phyloP scores from a whole-genome alignment of 1,139 yeast genomes.

The Diutina rugosa region DNA sequence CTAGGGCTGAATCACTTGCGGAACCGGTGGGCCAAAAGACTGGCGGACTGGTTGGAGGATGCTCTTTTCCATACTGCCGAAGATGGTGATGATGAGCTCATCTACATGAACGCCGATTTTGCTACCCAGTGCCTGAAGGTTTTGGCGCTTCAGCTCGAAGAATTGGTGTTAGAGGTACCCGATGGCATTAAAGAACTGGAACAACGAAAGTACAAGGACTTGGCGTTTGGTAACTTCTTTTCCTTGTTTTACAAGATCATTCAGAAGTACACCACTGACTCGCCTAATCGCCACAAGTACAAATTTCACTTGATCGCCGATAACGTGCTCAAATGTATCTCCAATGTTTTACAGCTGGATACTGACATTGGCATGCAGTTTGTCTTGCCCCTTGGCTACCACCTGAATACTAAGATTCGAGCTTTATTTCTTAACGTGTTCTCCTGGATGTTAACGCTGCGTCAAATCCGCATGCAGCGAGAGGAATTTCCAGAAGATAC shows the following conservation, averaged over 20 bases:
- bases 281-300: slow-evolving; percentile 22
- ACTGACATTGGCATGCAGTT: slow-evolving; percentile 67
- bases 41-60: slow-evolving; percentile 58
- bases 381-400: slow-evolving; percentile 71
- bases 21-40: slow-evolving; percentile 45
- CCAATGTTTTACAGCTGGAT: slow-evolving; percentile 59
- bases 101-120: slow-evolving; percentile 47
- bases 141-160: slow-evolving; percentile 39
- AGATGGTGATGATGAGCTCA: slow-evolving; percentile 27
- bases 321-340: slow-evolving; percentile 53
- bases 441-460: slow-evolving; percentile 44
- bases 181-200: slow-evolving; percentile 48
- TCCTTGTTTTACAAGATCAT: slow-evolving; percentile 58
- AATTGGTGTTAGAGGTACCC: slow-evolving; percentile 48
- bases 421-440: slow-evolving; percentile 69
- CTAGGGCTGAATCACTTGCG: slow-evolving; percentile 48
- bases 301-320: slow-evolving; percentile 47
- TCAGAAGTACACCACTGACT: slow-evolving; percentile 35
- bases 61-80: slow-evolving; percentile 24
- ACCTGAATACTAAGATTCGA: slow-evolving; percentile 50
- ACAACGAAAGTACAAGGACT: slow-evolving; percentile 42
- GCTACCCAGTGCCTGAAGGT: slow-evolving; percentile 56
- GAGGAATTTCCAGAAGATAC: slow-evolving; percentile 17
- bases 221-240: slow-evolving; percentile 61
- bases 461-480: slow-evolving; percentile 12